Evolutionary conservation across 345 rosid genomes (phyloP), one percentile per base, ranked within the genome.

Genomic region (Pugionium dolabratum): DNA sequence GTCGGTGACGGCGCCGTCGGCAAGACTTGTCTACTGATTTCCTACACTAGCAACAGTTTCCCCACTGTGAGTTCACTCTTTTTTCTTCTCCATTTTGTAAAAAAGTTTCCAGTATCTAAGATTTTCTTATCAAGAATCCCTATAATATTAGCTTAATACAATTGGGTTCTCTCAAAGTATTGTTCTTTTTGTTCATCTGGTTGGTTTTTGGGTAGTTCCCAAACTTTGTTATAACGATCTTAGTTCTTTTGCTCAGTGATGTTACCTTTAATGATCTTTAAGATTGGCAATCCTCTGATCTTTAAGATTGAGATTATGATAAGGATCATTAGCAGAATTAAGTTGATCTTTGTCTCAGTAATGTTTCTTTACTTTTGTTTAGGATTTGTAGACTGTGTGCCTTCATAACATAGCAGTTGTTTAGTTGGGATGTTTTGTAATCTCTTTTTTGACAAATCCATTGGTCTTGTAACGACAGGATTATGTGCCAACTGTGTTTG

Each of bases 1-100:
- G 18, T 18, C 70, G 91, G 91, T 45, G 91, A 86, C 54, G 91
- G 91, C 41, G 91, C 91, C 63, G 91, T 86, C 67, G 91, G 91
- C 51, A 86, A 86, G 72, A 86, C 91, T 53, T 86, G 91, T 83
- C 80, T 86, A 72, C 90, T 85, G 61, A 85, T 85, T 59, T 85
- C 89, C 81, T 85, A 85, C 77, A 85, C 89, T 25, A 83, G 88
- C 79, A 86, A 86, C 77, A 84, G 88, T 78, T 86, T 86, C 67
- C 89, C 91, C 28, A 86, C 85, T 50, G 91, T 86, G 51, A 66
- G 78, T 71, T 18, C 41, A 34, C 59, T 35, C 53, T 29, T 32
- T 39, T 67, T 40, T 10, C 35, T 33, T 34, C 9, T 52, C 26
- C 45, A 25, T 7, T 10, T 42, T 37, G 26, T 6, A 40, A 2